Percentiles rank a stretch among this genome's conserved stretches.
Conservation (phyloP, 2,329 filamentous ascomycete species). For the Xylaria sp. region DNA sequence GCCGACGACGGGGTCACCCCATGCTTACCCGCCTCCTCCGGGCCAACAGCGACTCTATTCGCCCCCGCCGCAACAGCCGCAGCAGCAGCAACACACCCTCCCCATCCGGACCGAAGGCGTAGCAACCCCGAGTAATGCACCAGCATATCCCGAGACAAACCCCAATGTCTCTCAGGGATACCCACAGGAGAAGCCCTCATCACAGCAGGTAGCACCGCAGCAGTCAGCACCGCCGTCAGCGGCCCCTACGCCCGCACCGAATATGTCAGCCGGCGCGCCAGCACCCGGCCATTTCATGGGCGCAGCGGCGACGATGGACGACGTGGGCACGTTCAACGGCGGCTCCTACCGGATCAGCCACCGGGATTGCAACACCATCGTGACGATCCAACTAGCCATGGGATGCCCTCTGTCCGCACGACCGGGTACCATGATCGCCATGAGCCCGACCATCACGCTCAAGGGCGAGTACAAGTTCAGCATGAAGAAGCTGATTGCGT, state of each 20-base stretch:
- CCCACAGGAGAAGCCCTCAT: slow-evolving; percentile 32
- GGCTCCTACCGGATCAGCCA: slow-evolving; percentile 92
- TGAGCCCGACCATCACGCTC: slow-evolving; percentile 82
- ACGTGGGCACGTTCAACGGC: slow-evolving; percentile 94
- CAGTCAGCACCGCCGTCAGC: slow-evolving; percentile 13
- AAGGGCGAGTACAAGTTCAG: slow-evolving; percentile 80
- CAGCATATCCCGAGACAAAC: slow-evolving; percentile 25
- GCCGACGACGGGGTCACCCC: slow-evolving; percentile 31
- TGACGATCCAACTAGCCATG: slow-evolving; percentile 84
- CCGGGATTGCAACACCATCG: slow-evolving; percentile 80
- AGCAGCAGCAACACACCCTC: slow-evolving; percentile 33
- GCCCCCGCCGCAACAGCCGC: slow-evolving; percentile 28
- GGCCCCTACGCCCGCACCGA: slow-evolving; percentile 26
- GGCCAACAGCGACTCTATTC: slow-evolving; percentile 2
- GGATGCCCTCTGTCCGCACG: slow-evolving; percentile 78
- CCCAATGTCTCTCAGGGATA: slow-evolving; percentile 27
- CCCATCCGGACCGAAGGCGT: slow-evolving; percentile 35
- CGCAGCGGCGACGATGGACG: slow-evolving; percentile 62
- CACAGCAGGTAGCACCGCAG: slow-evolving; percentile 8
- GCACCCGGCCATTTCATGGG: slow-evolving; percentile 57
- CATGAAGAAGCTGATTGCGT: slow-evolving; percentile 83
- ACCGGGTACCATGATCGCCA: slow-evolving; percentile 88
- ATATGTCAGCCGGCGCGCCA: slow-evolving; percentile 37
- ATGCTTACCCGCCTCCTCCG: slow-evolving; percentile 31
- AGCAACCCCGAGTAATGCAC: slow-evolving; percentile 26